These are phyloP conservation scores for Linanthus parryae DNA, from an alignment of 148 eudicot genomes.

Conservation along the genomic window DNA sequence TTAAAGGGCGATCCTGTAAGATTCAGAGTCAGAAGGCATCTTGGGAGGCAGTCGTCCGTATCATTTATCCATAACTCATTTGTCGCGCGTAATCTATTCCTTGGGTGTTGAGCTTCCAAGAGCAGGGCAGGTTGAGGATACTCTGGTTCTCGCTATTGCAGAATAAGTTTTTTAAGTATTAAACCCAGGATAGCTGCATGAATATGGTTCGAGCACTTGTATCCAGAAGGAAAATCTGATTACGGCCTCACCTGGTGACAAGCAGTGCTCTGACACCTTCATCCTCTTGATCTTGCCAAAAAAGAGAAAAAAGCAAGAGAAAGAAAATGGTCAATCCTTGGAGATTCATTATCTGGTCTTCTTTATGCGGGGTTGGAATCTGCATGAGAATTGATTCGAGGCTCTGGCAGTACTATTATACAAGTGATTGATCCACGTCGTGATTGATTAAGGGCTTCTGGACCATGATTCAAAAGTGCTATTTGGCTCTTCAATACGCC, in stretches of 20 bases:
- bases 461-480: too few species aligned
- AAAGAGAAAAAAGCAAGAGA: not conserved
- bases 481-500: too few species aligned
- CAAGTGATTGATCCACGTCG: too few species aligned
- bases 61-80: conserved; percentile 50
- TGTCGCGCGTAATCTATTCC: conserved; percentile 43
- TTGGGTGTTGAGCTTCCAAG: conserved; percentile 32
- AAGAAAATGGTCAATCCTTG: not conserved
- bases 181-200: conserved; percentile 45
- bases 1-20: conserved; percentile 37
- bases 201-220: conserved; percentile 12
- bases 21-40: conserved; percentile 29
- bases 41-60: conserved; percentile 39
- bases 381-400: too few species aligned
- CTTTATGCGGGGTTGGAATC: too few species aligned
- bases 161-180: too few species aligned
- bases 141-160: conserved; percentile 29
- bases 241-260: conserved; percentile 21
- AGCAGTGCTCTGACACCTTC: conserved; percentile 20
- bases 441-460: too few species aligned
- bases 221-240: conserved; percentile 49
- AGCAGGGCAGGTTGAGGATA: conserved; percentile 32
- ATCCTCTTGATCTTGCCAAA: conserved; percentile 2
- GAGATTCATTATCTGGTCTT: conserved; percentile 11
- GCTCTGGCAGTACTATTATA: too few species aligned